These are phyloP conservation scores for Diaporthe longicolla DNA, from an alignment of 2,329 filamentous ascomycete genomes.

Conservation along the genomic window DNA sequence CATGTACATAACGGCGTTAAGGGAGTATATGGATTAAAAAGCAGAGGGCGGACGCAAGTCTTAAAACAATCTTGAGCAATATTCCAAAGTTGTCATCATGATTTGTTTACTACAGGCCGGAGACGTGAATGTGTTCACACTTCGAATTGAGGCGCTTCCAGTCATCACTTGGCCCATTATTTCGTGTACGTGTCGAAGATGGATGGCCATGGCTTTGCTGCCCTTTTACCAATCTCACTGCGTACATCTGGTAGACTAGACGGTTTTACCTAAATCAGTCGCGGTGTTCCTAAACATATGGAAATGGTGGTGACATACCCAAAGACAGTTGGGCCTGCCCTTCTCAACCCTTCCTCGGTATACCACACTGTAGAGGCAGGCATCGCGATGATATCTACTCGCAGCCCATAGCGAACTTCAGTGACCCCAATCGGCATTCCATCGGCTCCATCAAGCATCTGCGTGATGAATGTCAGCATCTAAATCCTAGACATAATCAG, in stretches of 20 bases:
- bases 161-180: accelerated
- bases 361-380: slow-evolving; percentile 5
- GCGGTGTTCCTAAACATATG: no score
- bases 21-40: neutral
- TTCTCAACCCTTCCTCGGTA: slow-evolving; percentile 1
- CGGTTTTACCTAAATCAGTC: neutral
- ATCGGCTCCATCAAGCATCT: slow-evolving; percentile 27
- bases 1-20: neutral
- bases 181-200: neutral
- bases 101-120: neutral
- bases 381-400: slow-evolving; percentile 20
- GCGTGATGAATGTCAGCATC: neutral
- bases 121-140: no score
- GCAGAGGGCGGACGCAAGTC: neutral
- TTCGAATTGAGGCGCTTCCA: no score
- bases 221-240: neutral
- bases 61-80: neutral
- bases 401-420: slow-evolving; percentile 5
- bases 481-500: accelerated
- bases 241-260: neutral
- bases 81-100: neutral
- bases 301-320: neutral
- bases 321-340: slow-evolving; percentile 15
- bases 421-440: slow-evolving; percentile 28
- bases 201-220: slow-evolving; percentile 11